phyloP scores from a whole-genome alignment of 768 basidiomycete species.

The Rhizopogon sp. region DNA sequence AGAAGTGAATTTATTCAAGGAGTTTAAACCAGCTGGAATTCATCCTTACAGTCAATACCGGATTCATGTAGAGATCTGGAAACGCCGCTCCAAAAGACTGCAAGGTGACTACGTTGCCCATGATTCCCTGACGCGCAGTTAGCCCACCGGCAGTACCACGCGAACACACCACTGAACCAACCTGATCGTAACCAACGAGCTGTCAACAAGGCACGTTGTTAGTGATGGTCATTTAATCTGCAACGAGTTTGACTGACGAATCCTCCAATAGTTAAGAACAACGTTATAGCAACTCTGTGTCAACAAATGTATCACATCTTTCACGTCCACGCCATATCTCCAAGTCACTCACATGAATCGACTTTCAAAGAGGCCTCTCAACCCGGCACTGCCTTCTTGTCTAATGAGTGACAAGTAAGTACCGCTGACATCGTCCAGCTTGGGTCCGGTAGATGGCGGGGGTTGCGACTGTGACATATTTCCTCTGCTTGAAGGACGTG shows the following conservation, averaged over 20 bases:
- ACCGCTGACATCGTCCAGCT: not conserved
- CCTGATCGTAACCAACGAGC: not conserved
- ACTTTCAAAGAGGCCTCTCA: conserved; percentile 24
- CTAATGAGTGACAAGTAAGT: conserved; percentile 8
- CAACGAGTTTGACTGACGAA: conserved; percentile 17
- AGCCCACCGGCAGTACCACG: not conserved
- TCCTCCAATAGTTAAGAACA: conserved; percentile 26
- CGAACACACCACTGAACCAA: not conserved
- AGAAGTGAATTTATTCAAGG: not conserved
- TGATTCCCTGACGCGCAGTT: not conserved
- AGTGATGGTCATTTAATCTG: not conserved
- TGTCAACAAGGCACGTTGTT: too few relatives aligned
- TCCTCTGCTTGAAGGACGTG: not conserved
- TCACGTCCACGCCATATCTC: not conserved
- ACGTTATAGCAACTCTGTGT: conserved; percentile 24
- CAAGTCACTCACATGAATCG: conserved; percentile 16
- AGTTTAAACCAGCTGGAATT: too few relatives aligned
- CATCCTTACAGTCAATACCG: not conserved
- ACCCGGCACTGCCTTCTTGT: conserved; percentile 18
- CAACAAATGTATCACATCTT: conserved; percentile 1
- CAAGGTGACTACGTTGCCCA: not conserved
- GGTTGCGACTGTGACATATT: not conserved
- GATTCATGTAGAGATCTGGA: not conserved
- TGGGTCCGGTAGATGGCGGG: not conserved
- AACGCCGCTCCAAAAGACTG: conserved; percentile 1